Evolutionary conservation across 2,329 filamentous ascomycete species (phyloP).

Genomic region (Clarireedia hainanense): DNA sequence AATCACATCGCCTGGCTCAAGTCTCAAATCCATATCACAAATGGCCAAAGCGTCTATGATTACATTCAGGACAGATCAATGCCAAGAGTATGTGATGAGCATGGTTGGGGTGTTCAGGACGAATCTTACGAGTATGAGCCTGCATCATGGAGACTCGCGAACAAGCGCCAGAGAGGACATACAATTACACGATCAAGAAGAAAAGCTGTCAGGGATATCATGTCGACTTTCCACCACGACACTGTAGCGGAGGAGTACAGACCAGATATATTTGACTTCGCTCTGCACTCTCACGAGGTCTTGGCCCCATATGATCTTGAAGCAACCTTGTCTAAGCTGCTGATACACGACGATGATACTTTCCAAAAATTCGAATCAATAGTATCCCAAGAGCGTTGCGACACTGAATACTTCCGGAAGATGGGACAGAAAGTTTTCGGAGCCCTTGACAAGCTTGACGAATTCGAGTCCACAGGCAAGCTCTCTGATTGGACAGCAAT

Average conservation of each 20-base stretch:
- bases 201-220: slow-evolving; percentile 21
- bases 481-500: slow-evolving; percentile 9
- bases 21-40: slow-evolving; percentile 1
- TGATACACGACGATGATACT: slow-evolving; percentile 21
- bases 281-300: slow-evolving; percentile 14
- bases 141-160: slow-evolving; percentile 22
- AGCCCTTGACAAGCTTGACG: slow-evolving; percentile 17
- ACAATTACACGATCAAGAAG: slow-evolving; percentile 11
- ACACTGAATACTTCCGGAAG: slow-evolving; percentile 22
- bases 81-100: slow-evolving; percentile 21
- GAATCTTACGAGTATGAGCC: slow-evolving; percentile 15
- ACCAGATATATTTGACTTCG: slow-evolving; percentile 20
- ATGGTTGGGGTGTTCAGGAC: slow-evolving; percentile 23
- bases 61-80: slow-evolving; percentile 20
- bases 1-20: slow-evolving; percentile 13
- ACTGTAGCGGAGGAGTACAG: slow-evolving; percentile 18
- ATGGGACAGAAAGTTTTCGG: slow-evolving; percentile 17
- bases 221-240: slow-evolving; percentile 22
- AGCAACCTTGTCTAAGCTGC: slow-evolving; percentile 21
- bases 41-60: slow-evolving; percentile 15
- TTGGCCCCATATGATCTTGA: slow-evolving; percentile 20
- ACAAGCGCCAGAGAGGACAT: slow-evolving; percentile 8
- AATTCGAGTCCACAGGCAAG: slow-evolving; percentile 21
- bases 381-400: slow-evolving; percentile 18
- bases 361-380: slow-evolving; percentile 20